Evolutionary conservation across 805 yeast genomes (phyloP), one percentile per base, ranked within the genome.

Genomic region (Kodamaea kaohsiungensis): DNA sequence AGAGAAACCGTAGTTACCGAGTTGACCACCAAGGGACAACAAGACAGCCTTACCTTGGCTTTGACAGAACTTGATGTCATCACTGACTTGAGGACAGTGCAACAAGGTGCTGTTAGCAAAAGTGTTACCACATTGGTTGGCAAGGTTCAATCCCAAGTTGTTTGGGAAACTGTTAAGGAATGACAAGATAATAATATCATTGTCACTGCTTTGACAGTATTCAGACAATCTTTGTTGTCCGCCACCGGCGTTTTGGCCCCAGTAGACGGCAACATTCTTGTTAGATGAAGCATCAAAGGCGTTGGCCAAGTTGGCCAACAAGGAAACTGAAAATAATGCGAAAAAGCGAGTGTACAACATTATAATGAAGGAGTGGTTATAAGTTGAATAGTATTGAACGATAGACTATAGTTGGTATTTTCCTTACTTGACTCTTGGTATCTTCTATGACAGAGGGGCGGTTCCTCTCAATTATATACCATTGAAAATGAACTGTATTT

Each of bases 51-150:
- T 88, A 46, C 96, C 97, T 10, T 77, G 65, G 1, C 72, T 64
- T 72, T 91, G 97, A 72, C 98, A 91, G 3, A 84, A 76, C 55
- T 76, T 63, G 57, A 91, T 90, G 60, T 88, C 93, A 40, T 75
- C 73, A 17, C 79, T 90, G 54, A 71, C 65, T 6, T 58, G 51
- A n/a, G 67, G 58, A 65, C 65, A 53, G 43, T 48, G 49, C 30
- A 46, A 38, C 19, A 46, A 35, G 8, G 59, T 62, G 46, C 43
- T 52, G n/a, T 56, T 56, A 7, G 43, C 15, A 18, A 73, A 51
- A 50, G 68, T 78, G 2, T 76, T 60, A 13, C 59, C 65, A 38
- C 85, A 81, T 38, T 76, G 76, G 58, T 66, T 78, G 40, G 91
- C 87, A 65, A 90, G 81, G 63, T 87, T 83, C 48, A 57, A 46